Conservation (phyloP, 1,284 basidiomycete genomes). For the Malassezia slooffiae region DNA sequence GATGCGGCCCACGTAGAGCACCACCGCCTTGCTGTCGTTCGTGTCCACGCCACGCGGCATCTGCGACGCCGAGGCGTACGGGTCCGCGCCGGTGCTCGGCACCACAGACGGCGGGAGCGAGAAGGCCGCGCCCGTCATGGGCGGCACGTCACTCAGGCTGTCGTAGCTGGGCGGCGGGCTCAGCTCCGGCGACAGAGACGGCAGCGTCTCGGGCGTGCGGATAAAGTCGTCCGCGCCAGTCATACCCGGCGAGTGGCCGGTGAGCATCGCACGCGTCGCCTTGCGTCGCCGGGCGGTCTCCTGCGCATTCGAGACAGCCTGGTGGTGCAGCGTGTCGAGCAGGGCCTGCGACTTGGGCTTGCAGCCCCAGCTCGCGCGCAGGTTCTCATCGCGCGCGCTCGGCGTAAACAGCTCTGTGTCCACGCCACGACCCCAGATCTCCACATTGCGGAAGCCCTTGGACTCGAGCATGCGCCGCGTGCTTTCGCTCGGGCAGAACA, state of each 20-base stretch:
- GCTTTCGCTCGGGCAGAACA: slow-evolving; percentile 53
- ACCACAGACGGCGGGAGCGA: slow-evolving; percentile 30
- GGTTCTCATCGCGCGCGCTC: slow-evolving; percentile 46
- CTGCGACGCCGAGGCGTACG: slow-evolving; percentile 3
- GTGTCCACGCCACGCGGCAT: slow-evolving; percentile 15
- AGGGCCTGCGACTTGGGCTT: slow-evolving; percentile 27
- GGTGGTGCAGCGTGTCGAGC: slow-evolving; percentile 11
- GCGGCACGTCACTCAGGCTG: slow-evolving; percentile 29
- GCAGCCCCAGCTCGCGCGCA: slow-evolving; percentile 51
- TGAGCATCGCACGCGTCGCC: no score
- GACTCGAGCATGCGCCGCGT: slow-evolving; percentile 51
- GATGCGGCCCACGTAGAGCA: slow-evolving; percentile 49
- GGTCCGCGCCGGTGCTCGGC: slow-evolving; percentile 9
- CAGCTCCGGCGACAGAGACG: slow-evolving; percentile 28
- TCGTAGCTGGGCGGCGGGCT: slow-evolving; percentile 43
- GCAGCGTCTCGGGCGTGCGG: slow-evolving; percentile 45
- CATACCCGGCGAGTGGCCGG: no score
- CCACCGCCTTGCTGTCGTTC: slow-evolving; percentile 35
- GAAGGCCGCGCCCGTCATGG: slow-evolving; percentile 20
- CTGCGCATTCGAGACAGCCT: slow-evolving; percentile 1
- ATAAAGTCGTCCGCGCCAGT: slow-evolving; percentile 45
- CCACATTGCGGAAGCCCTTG: slow-evolving; percentile 50
- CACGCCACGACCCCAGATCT: slow-evolving; percentile 51
- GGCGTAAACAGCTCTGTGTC: slow-evolving; percentile 43
- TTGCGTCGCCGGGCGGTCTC: no score